Evolutionary conservation across 2,329 filamentous ascomycete species (phyloP), one percentile per base, ranked within the genome.

Genomic region (Rutstroemia sydowiana): DNA sequence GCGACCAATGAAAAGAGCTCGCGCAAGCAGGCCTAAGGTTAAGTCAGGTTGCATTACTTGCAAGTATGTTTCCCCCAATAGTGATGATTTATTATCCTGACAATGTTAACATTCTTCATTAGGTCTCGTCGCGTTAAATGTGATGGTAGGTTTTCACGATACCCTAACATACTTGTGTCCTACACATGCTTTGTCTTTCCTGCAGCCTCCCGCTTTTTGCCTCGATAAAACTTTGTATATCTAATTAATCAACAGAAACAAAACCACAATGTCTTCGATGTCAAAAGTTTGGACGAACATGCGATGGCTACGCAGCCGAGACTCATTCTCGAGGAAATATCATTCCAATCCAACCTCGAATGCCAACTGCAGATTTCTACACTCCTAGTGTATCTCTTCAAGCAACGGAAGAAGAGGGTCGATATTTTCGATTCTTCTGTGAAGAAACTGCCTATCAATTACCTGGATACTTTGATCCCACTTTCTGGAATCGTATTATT

Each of bases 21-120:
- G 64, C 43, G 61, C 62, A 20, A 62, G 61, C 44, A 60, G 53
- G 31, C 62, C 63, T n/a, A 84, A 84, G 63, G 81, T 84, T 53
- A 84, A 81, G 68, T 83, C 79, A 1, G 81, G 82, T 20, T 85
- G 82, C 64, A 73, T 73, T 61, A 83, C 79, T 65, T 85, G 82
- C 79, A 85, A 85, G 79, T 73, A 63, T 77, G 73, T 50, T 28
- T 23, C 9, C n/a, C 14, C 20, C 9, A 28, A 9, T 8, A 14
- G 34, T 18, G 18, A 37, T 14, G 23, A n/a, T 21, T 13, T 16
- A 21, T 16, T 20, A 21, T 21, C 10, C 41, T 36, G 37, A 51
- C 13, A 45, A 21, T 41, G 20, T 20, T 41, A 11, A 41, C 18
- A 23, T 21, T 11, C 10, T 1, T 21, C 10, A 20, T n/a, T 28